A percentile compares a stretch with the other conserved stretches of the same genome.
Conservation (phyloP, 306 rosid genomes). For the Prunus fruticosa region DNA sequence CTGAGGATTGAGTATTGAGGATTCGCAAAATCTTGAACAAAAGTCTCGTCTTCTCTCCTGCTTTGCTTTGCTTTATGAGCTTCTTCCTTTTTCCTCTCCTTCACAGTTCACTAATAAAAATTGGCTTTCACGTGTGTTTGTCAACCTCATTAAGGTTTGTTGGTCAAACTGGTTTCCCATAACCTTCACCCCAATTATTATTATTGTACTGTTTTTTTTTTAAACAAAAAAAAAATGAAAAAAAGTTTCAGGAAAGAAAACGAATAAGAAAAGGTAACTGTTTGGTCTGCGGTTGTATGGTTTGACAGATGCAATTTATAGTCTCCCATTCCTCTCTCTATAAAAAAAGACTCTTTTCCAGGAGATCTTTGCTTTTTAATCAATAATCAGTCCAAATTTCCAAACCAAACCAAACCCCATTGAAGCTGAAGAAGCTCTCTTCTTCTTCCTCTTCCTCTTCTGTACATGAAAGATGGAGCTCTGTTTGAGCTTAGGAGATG, state of each 20-base stretch:
- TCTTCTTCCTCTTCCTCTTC: too few relatives aligned
- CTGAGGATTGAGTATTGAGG: not conserved
- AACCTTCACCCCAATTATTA: constrained; percentile 3
- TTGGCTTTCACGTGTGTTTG: constrained; percentile 55
- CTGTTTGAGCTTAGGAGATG: constrained; percentile 34
- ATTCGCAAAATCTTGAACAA: not conserved
- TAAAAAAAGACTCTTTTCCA: not conserved
- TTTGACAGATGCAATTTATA: too few relatives aligned
- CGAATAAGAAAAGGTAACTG: not conserved
- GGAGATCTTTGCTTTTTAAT: not conserved
- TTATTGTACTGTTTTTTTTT: too few relatives aligned
- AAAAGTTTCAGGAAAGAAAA: not conserved
- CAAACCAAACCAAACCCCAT: too few relatives aligned
- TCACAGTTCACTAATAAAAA: too few relatives aligned
- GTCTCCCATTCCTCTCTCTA: not conserved
- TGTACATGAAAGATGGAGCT: constrained; percentile 25
- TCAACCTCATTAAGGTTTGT: constrained; percentile 54
- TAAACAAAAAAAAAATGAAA: not conserved
- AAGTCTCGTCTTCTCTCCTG: not conserved
- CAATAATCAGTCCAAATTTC: too few relatives aligned
- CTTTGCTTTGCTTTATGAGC: not conserved
- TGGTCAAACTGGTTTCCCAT: constrained; percentile 56
- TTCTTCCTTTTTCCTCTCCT: not conserved
- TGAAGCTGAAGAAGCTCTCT: too few relatives aligned
- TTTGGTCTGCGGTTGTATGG: constrained; percentile 13